phyloP scores from a whole-genome alignment of 1,284 basidiomycete genomes.

The Melanopsichium pennsylvanicum region DNA sequence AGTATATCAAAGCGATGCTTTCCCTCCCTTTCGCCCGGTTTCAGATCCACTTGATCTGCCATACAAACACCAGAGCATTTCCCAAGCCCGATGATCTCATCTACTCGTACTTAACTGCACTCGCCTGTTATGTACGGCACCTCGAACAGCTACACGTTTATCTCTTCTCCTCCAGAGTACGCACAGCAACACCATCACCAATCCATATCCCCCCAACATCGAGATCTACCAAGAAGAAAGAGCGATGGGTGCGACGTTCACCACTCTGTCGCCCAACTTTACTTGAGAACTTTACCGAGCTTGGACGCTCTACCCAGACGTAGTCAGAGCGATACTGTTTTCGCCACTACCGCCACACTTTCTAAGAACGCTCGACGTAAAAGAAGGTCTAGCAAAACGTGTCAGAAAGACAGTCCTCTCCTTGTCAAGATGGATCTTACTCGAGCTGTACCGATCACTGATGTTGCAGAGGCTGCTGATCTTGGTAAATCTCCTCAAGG shows the following conservation, averaged over 20 bases:
- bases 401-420: too few relatives aligned
- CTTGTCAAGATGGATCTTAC: too few relatives aligned
- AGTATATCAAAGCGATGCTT: slow-evolving; percentile 2
- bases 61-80: too few relatives aligned
- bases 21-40: too few relatives aligned
- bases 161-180: background rate
- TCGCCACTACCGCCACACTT: background rate
- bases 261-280: slow-evolving; percentile 27
- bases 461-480: too few relatives aligned
- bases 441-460: too few relatives aligned
- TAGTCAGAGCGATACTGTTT: slow-evolving; percentile 1
- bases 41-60: too few relatives aligned
- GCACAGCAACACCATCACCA: background rate
- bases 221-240: background rate
- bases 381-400: background rate
- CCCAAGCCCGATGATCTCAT: background rate
- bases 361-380: background rate
- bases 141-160: background rate
- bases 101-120: too few relatives aligned
- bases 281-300: slow-evolving; percentile 10
- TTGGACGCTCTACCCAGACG: slow-evolving; percentile 5
- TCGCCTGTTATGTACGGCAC: slow-evolving; percentile 1
- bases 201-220: background rate
- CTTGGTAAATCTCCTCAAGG: too few relatives aligned
- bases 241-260: slow-evolving; percentile 35